phyloP scores from a whole-genome alignment of 1,284 basidiomycete species.

The Farysia itapuensis region DNA sequence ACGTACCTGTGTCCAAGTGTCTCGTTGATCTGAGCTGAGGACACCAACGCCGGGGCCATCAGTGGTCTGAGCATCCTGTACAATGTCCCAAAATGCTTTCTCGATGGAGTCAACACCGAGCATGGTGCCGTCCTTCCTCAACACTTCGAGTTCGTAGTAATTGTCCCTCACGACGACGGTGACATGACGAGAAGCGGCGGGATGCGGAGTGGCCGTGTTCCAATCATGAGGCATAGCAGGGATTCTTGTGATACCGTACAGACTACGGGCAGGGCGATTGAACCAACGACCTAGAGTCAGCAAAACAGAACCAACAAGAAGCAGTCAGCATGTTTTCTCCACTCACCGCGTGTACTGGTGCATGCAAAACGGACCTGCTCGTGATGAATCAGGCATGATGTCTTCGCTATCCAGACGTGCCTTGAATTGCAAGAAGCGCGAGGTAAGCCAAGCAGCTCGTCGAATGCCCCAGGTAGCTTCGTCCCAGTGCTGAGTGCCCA shows the following conservation, averaged over 20 bases:
- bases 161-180: conserved; percentile 77
- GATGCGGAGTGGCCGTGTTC: conserved; percentile 54
- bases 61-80: conserved; percentile 70
- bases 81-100: conserved; percentile 68
- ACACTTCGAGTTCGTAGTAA: conserved; percentile 76
- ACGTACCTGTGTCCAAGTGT: conserved; percentile 78
- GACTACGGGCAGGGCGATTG: conserved; percentile 69
- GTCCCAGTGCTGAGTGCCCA: conserved; percentile 48
- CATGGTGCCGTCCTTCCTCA: conserved; percentile 44
- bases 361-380: conserved; percentile 67
- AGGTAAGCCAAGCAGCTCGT: conserved; percentile 79
- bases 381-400: conserved; percentile 65
- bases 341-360: conserved; percentile 65
- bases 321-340: conserved; percentile 23
- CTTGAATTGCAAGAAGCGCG: conserved; percentile 78
- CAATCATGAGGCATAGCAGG: conserved; percentile 62
- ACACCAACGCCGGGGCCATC: conserved; percentile 68
- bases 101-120: conserved; percentile 70
- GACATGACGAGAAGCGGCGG: conserved; percentile 68
- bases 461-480: conserved; percentile 75
- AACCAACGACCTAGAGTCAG: conserved; percentile 43
- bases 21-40: conserved; percentile 77
- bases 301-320: conserved; percentile 1
- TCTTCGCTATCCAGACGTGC: conserved; percentile 67
- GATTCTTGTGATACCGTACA: conserved; percentile 59